phyloP scores from a whole-genome alignment of 208 protist genomes.

The Naegleria gruberi region DNA sequence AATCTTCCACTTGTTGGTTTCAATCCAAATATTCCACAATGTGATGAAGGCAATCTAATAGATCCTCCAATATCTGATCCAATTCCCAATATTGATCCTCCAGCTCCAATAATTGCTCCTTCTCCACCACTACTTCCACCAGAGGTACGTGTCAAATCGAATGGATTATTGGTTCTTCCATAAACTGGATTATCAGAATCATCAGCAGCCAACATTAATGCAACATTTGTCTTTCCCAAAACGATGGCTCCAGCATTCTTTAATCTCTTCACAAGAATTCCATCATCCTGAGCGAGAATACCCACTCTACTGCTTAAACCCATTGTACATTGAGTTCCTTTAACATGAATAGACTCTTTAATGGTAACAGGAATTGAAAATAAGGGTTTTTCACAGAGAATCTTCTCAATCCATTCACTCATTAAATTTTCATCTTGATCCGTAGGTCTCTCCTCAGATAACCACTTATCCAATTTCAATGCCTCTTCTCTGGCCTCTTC shows the following conservation, averaged over 20 bases:
- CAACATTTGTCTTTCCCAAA: neutral
- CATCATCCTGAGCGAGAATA: neutral
- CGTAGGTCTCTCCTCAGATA: too few relatives aligned
- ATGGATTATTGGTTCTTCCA: neutral
- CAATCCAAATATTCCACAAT: neutral
- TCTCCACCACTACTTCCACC: neutral
- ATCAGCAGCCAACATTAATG: conserved; percentile 12
- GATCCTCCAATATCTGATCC: neutral
- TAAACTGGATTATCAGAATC: neutral
- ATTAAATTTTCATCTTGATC: too few relatives aligned
- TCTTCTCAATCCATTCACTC: too few relatives aligned
- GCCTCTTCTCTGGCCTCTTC: too few relatives aligned
- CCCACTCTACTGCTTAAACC: too few relatives aligned
- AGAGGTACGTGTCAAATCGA: neutral
- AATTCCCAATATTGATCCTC: neutral
- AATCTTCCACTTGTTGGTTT: neutral
- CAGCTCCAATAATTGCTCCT: neutral
- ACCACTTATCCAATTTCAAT: too few relatives aligned
- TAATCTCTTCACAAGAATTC: conserved; percentile 7
- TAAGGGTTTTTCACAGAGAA: too few relatives aligned
- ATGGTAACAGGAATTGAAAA: too few relatives aligned
- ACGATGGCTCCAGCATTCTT: neutral
- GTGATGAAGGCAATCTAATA: neutral
- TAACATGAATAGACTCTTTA: too few relatives aligned
- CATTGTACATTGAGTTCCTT: too few relatives aligned